These are phyloP conservation scores for Mallotus repandus DNA, from an alignment of 441 rosid genomes.

Conservation along the genomic window DNA sequence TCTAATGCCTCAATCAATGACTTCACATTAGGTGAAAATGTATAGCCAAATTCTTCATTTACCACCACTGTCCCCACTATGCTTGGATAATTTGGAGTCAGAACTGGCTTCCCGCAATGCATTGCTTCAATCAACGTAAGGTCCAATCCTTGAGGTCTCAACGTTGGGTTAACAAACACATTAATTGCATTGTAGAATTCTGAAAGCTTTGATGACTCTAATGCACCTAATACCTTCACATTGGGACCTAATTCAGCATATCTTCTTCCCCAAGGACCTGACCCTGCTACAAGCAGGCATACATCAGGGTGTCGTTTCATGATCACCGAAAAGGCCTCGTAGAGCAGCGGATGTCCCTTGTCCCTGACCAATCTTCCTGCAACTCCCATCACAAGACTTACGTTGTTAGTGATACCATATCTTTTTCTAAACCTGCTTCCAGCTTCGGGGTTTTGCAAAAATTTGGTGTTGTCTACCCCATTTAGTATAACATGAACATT, in stretches of 20 bases:
- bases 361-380: slow-evolving; percentile 75
- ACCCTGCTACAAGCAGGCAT: slow-evolving; percentile 59
- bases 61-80: slow-evolving; percentile 66
- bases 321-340: slow-evolving; percentile 53
- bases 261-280: slow-evolving; percentile 72
- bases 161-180: slow-evolving; percentile 65
- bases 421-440: slow-evolving; percentile 44
- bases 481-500: slow-evolving; percentile 70
- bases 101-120: slow-evolving; percentile 66
- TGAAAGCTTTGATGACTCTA: slow-evolving; percentile 45
- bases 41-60: slow-evolving; percentile 50
- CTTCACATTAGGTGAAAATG: slow-evolving; percentile 65
- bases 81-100: slow-evolving; percentile 68
- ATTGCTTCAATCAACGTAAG: slow-evolving; percentile 65
- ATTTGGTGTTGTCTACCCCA: slow-evolving; percentile 61
- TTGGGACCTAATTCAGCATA: slow-evolving; percentile 50
- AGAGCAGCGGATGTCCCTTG: slow-evolving; percentile 70
- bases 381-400: slow-evolving; percentile 55
- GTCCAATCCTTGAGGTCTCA: slow-evolving; percentile 74
- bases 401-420: slow-evolving; percentile 42
- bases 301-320: slow-evolving; percentile 38
- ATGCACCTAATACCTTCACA: slow-evolving; percentile 53
- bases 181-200: slow-evolving; percentile 59
- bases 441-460: slow-evolving; percentile 34
- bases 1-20: slow-evolving; percentile 59